Base-by-base conservation (phyloP, 305 asterid genomes). In the Coffea humblotiana region DNA sequence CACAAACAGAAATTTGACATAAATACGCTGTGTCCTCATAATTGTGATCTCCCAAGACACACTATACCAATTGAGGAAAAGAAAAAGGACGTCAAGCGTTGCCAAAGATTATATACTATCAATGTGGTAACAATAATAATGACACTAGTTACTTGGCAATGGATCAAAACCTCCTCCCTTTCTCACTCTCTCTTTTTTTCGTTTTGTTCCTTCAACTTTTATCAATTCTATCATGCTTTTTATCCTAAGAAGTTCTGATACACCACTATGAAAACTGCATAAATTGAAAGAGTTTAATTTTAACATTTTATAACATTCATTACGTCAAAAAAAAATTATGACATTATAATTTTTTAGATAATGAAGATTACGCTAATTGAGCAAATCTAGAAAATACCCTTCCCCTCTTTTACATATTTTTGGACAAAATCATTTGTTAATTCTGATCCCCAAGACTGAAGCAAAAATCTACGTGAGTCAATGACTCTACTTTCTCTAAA, bases 1-100 rank as follows among this genome's bases (percentile, higher is more conserved):
- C 67, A 25, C 52, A 67, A 74, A 66, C 74, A 80, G 76, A 80
- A 80, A 75, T 75, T 56, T 56, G 2, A 32, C 23, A 13, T 19
- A 11, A n/a, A 64, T 18, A 80, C 72, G 54, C n/a, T 67, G 40
- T 37, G 25, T 54, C 29, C 0, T 71, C 29, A 1, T 71, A n/a
- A 15, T 35, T n/a, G 54, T 18, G 15, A 78, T 54, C 61, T 19
- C 3, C n/a, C 6, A 23, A 8, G 18, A 52, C 35, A 15, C 32
- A 18, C 13, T 49, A 52, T 29, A 7, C 76, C 37, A 54, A 69
- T 70, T 49, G 3, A 8, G 64, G 71, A 78, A 45, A 78, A 19
- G 60, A 8, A 18, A n/a, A 16, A 3, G 54, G 18, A 35, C 21
- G 27, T 5, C 16, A 58, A 43, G 65, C 8, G 51, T 67, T 51